These are phyloP conservation scores for Micractinium conductrix DNA, from an alignment of 139 green algal species.

Conservation along the genomic window DNA sequence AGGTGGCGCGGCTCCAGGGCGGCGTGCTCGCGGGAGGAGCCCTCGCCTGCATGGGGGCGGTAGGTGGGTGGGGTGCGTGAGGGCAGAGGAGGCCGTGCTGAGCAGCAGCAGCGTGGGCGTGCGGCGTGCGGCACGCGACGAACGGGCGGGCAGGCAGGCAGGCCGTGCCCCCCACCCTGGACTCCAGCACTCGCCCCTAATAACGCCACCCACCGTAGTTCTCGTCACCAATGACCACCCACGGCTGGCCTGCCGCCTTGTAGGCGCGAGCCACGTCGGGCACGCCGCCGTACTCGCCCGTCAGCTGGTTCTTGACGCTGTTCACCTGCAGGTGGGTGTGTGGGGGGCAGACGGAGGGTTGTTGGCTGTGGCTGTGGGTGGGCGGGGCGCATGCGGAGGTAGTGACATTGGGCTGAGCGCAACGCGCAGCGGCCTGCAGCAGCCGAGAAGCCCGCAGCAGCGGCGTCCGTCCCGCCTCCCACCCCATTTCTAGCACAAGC, in stretches of 20 bases:
- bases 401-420: neutral
- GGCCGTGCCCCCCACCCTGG: neutral
- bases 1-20: constrained; percentile 95
- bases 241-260: constrained; percentile 82
- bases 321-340: constrained; percentile 49
- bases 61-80: neutral
- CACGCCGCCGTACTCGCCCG: constrained; percentile 71
- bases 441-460: neutral
- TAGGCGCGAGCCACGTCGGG: constrained; percentile 79
- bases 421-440: neutral
- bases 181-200: neutral
- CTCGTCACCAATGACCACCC: constrained; percentile 93
- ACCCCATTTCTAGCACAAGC: neutral
- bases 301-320: constrained; percentile 74
- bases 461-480: neutral
- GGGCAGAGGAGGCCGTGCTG: neutral
- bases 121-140: neutral
- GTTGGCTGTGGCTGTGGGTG: too few relatives aligned
- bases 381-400: neutral
- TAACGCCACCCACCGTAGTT: constrained; percentile 74
- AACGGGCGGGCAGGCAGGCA: neutral
- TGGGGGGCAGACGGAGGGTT: too few relatives aligned
- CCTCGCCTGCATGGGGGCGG: constrained; percentile 60
- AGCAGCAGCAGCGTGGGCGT: neutral
- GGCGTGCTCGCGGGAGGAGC: constrained; percentile 90